Evolutionary conservation across 2,329 filamentous ascomycete genomes (phyloP), one percentile per base, ranked within the genome.

Genomic region (Coniochaeta sp.): DNA sequence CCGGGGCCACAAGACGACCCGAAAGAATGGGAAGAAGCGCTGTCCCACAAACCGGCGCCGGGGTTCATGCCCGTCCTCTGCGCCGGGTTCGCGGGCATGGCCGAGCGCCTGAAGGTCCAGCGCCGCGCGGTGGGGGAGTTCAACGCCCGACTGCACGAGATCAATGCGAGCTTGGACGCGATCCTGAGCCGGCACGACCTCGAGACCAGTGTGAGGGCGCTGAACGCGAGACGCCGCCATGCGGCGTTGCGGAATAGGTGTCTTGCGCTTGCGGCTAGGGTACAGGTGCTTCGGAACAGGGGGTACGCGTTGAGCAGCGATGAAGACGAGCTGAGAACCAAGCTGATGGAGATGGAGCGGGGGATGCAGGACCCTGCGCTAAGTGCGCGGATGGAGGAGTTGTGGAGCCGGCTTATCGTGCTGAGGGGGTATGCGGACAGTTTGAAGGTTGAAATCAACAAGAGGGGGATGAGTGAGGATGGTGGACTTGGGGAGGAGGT

Each of bases 21-120:
- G 40, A 83, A 85, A 64, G 89, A 90, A 69, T 96, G 90, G 89
- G 91, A 96, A 69, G 89, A 92, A 67, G 91, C 91, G 0, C 81
- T 93, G 31, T 84, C 89, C 66, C 89, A 89, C 69, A 92, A 93
- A 75, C 91, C 91, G 5, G 88, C 83, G 40, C 81, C 87, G 9
- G 87, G 87, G 59, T 91, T 86, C 69, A 89, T 95, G 68, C 91
- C 90, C 4, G 89, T 91, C 6, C 79, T 93, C 8, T 89, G 86
- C 66, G 83, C 84, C 1, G 91, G 91, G 33, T 95, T 93, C 71
- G 79, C 82, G 59, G 85, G 88, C 43, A 79, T 93, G 47, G 86
- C 87, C 24, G 83, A 88, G 64, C 86, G 91, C 50, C 83, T 95
- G 60, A 83, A 87, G 70, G 85, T 85, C 62, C 90, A 95, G 75